Evolutionary conservation across 495 filamentous ascomycete genomes (phyloP).

Genomic region (Neurospora discreta): DNA sequence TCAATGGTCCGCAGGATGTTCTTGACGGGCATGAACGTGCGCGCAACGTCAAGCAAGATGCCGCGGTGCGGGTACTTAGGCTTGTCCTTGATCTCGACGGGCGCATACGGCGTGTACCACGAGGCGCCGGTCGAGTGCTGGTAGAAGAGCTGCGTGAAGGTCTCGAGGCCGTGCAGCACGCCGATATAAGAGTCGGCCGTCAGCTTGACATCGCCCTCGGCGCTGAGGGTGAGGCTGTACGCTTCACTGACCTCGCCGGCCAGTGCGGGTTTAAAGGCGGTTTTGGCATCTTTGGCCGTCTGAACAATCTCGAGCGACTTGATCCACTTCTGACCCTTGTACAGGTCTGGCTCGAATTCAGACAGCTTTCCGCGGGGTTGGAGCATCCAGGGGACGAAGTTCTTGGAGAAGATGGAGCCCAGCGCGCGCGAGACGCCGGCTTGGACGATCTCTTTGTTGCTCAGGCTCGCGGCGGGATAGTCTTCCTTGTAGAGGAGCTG

Average conservation of each 20-base stretch:
- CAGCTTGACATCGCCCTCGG: constrained; percentile 45
- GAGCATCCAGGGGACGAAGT: constrained; percentile 69
- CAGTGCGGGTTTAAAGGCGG: constrained; percentile 40
- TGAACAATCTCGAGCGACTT: constrained; percentile 48
- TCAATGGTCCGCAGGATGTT: constrained; percentile 63
- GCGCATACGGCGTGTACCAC: constrained; percentile 55
- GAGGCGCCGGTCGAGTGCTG: constrained; percentile 42
- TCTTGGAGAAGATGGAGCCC: constrained; percentile 45
- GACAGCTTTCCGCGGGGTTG: constrained; percentile 41
- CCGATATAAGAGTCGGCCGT: constrained; percentile 52
- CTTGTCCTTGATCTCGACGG: constrained; percentile 52
- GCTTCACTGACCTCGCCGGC: constrained; percentile 60
- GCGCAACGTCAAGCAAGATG: constrained; percentile 59
- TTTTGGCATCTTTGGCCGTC: constrained; percentile 39
- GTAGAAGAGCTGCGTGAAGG: constrained; percentile 69
- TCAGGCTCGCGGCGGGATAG: constrained; percentile 26
- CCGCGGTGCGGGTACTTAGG: constrained; percentile 64
- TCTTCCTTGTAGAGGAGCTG: constrained; percentile 33
- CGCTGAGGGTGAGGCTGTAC: constrained; percentile 50
- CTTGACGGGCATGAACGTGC: constrained; percentile 50
- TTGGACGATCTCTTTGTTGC: constrained; percentile 38
- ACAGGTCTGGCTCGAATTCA: constrained; percentile 47
- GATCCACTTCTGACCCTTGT: constrained; percentile 36
- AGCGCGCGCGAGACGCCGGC: constrained; percentile 35
- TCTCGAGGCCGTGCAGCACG: constrained; percentile 53